phyloP scores from a whole-genome alignment of 768 basidiomycete genomes.

The Boletus eberwhitei region DNA sequence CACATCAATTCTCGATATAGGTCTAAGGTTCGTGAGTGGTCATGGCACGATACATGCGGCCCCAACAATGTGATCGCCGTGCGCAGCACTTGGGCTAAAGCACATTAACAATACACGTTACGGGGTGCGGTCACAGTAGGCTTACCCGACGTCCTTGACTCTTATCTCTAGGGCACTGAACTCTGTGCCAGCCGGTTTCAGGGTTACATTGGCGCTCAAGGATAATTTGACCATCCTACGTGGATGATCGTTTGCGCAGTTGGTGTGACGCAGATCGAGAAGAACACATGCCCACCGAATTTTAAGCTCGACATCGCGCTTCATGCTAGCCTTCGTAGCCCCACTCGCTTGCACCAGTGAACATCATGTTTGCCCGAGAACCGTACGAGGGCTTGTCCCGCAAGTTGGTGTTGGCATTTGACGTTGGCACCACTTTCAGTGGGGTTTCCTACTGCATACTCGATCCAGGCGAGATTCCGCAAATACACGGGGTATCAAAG shows the following conservation, averaged over 20 bases:
- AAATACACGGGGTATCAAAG: slow-evolving; percentile 23
- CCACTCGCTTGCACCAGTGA: background rate
- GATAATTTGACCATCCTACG: background rate
- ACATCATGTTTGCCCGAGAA: slow-evolving; percentile 26
- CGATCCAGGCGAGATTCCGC: slow-evolving; percentile 31
- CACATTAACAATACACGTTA: background rate
- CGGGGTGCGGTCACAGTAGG: background rate
- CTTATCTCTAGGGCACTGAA: background rate
- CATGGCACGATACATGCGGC: background rate
- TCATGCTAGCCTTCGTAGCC: background rate
- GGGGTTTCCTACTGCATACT: slow-evolving; percentile 40
- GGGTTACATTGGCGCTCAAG: slow-evolving; percentile 1
- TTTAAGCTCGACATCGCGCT: background rate
- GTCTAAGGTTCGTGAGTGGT: background rate
- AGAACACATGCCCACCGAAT: background rate
- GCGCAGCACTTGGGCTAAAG: background rate
- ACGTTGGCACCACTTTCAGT: slow-evolving; percentile 35
- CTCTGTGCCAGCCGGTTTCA: background rate
- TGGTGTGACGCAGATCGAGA: background rate
- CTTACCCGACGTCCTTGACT: background rate
- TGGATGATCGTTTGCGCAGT: background rate
- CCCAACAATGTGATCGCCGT: background rate
- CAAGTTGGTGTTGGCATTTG: slow-evolving; percentile 32
- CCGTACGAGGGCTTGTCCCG: slow-evolving; percentile 33
- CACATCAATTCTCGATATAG: slow-evolving; percentile 1